phyloP scores from a whole-genome alignment of 176 grass and related monocot genomes.

The Melocanna baccifera region DNA sequence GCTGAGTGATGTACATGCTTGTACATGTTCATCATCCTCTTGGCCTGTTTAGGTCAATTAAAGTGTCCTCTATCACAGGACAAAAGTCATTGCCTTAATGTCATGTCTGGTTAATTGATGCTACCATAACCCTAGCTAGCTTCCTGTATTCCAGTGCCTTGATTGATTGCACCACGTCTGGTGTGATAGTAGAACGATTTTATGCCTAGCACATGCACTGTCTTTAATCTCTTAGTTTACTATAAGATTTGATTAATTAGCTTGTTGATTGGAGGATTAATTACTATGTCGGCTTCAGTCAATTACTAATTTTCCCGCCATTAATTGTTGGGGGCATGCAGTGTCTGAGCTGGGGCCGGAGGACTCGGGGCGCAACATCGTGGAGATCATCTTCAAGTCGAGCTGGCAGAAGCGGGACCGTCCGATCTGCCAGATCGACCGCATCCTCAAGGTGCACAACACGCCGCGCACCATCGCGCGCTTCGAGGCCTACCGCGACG shows the following conservation, averaged over 20 bases:
- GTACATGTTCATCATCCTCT: neutral
- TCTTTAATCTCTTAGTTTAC: neutral
- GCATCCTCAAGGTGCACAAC: slow-evolving; percentile 93
- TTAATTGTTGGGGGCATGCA: neutral
- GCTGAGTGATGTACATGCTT: neutral
- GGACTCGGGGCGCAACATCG: slow-evolving; percentile 91
- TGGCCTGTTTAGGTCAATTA: slow-evolving; percentile 26
- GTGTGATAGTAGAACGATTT: neutral
- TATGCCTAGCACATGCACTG: neutral
- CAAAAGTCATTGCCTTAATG: neutral
- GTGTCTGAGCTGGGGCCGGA: slow-evolving; percentile 88
- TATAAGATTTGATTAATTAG: neutral
- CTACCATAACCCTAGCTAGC: neutral
- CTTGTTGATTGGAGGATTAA: neutral
- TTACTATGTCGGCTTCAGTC: neutral
- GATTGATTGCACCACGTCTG: slow-evolving; percentile 4
- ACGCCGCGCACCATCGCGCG: slow-evolving; percentile 62
- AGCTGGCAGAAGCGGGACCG: slow-evolving; percentile 83
- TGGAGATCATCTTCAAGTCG: slow-evolving; percentile 99
- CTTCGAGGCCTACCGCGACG: slow-evolving; percentile 86
- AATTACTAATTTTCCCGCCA: neutral
- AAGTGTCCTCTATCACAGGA: slow-evolving; percentile 4
- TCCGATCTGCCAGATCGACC: slow-evolving; percentile 69
- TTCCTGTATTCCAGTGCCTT: neutral
- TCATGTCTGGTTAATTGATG: neutral